phyloP scores from a whole-genome alignment of 2,329 filamentous ascomycete species.

The Metarhizium guizhouense region DNA sequence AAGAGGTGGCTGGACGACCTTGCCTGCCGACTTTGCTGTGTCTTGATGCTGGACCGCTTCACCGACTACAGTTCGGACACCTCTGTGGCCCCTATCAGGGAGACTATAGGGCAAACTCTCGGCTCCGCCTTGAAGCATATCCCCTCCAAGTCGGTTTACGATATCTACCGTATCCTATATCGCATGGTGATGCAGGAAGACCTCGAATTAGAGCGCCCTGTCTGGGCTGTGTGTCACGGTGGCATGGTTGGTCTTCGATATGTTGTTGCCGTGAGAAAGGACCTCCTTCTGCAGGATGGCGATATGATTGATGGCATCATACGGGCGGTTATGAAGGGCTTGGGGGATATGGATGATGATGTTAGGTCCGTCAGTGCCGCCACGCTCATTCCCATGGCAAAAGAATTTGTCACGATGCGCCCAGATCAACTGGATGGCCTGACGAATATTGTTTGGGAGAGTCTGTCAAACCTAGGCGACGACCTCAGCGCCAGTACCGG shows the following conservation, averaged over 20 bases:
- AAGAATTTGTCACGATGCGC: conserved; percentile 84
- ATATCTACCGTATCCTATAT: conserved; percentile 76
- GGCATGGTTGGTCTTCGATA: conserved; percentile 97
- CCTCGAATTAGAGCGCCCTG: conserved; percentile 59
- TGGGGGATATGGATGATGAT: conserved; percentile 87
- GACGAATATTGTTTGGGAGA: conserved; percentile 95
- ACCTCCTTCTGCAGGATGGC: conserved; percentile 74
- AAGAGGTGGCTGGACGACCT: conserved; percentile 86
- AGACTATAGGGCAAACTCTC: conserved; percentile 89
- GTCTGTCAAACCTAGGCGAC: conserved; percentile 90
- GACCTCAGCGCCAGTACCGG: conserved; percentile 96
- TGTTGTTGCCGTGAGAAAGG: conserved; percentile 88
- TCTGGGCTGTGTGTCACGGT: conserved; percentile 95
- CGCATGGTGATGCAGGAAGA: conserved; percentile 89
- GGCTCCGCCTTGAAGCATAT: conserved; percentile 84
- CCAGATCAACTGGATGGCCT: conserved; percentile 69
- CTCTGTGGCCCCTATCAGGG: conserved; percentile 89
- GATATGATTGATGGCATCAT: conserved; percentile 90
- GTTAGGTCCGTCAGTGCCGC: conserved; percentile 94
- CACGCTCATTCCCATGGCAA: conserved; percentile 92
- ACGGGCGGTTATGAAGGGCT: conserved; percentile 85
- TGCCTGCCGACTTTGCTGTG: conserved; percentile 87
- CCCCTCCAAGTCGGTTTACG: conserved; percentile 67
- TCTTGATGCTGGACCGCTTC: conserved; percentile 95
- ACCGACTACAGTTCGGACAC: conserved; percentile 97